Conservation (phyloP, 2,329 filamentous ascomycete genomes). For the Clonostachys rosea region DNA sequence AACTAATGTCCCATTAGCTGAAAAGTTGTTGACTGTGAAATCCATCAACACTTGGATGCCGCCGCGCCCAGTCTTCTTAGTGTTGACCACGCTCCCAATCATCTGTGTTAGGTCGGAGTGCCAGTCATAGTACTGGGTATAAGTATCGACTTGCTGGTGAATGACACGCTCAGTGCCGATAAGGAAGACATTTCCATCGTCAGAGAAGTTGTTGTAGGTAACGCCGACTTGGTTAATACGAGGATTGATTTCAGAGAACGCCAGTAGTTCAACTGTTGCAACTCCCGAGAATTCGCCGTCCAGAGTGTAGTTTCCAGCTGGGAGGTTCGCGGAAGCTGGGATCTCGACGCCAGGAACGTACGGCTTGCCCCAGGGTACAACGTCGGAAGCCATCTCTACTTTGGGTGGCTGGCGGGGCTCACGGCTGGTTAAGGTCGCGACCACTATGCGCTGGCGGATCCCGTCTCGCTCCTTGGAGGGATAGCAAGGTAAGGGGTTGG, state of each 20-base stretch:
- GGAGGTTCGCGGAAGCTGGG: not conserved
- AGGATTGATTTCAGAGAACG: not conserved
- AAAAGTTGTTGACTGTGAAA: not conserved
- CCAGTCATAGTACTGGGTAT: not conserved
- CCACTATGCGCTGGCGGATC: not conserved
- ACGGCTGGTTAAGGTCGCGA: not conserved
- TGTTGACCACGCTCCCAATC: not conserved
- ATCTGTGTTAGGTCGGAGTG: not conserved
- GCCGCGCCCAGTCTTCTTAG: not conserved
- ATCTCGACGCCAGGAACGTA: not conserved
- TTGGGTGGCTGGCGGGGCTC: not conserved
- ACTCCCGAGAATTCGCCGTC: not conserved
- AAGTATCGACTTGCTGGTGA: not conserved
- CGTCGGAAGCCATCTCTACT: not conserved
- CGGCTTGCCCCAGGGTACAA: not conserved
- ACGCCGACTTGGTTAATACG: not conserved
- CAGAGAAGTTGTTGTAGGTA: not conserved
- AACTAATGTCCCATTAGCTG: not conserved
- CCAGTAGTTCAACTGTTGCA: not conserved
- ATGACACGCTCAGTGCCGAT: not conserved
- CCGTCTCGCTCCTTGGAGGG: not conserved
- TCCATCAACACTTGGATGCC: not conserved
- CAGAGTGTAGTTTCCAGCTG: not conserved
- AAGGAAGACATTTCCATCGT: not conserved
- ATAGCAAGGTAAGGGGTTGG: not conserved